Evolutionary conservation across 495 filamentous ascomycete species (phyloP).

Genomic region (Xylaria cubensis): DNA sequence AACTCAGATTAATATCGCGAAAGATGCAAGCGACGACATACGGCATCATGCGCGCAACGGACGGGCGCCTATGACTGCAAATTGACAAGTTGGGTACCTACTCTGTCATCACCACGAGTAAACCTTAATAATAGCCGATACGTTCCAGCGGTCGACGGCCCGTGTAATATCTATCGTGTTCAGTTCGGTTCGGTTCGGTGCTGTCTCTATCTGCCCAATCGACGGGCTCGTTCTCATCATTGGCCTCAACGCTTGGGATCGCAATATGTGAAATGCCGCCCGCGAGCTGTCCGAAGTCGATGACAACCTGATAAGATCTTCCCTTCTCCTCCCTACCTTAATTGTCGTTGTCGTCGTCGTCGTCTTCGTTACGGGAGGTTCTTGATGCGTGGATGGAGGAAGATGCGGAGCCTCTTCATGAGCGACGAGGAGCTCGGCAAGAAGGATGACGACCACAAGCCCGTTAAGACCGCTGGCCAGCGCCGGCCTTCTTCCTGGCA

Average conservation of each 20-base stretch:
- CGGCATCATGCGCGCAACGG: not conserved
- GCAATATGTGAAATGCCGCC: slow-evolving; percentile 26
- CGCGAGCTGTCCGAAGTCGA: not conserved
- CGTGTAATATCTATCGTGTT: not conserved
- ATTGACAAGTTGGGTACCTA: not conserved
- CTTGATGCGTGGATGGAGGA: slow-evolving; percentile 40
- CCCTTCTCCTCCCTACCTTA: not conserved
- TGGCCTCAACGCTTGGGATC: slow-evolving; percentile 2
- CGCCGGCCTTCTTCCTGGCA: slow-evolving; percentile 45
- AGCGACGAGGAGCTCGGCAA: slow-evolving; percentile 54
- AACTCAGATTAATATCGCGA: not conserved
- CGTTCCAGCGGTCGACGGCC: not conserved
- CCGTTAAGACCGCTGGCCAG: slow-evolving; percentile 33
- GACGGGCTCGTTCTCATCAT: not conserved
- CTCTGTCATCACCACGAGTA: not conserved
- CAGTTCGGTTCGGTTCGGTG: not conserved
- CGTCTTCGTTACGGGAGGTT: slow-evolving; percentile 28
- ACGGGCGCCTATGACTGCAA: not conserved
- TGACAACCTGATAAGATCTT: slow-evolving; percentile 23
- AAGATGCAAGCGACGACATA: not conserved
- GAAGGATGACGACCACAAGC: slow-evolving; percentile 59
- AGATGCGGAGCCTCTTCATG: slow-evolving; percentile 49
- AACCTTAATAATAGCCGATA: not conserved
- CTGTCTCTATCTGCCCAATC: not conserved
- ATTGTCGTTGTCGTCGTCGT: not conserved